Evolutionary conservation across 2,329 filamentous ascomycete genomes (phyloP).

Genomic region (Aspergillus pseudoviridinutans): DNA sequence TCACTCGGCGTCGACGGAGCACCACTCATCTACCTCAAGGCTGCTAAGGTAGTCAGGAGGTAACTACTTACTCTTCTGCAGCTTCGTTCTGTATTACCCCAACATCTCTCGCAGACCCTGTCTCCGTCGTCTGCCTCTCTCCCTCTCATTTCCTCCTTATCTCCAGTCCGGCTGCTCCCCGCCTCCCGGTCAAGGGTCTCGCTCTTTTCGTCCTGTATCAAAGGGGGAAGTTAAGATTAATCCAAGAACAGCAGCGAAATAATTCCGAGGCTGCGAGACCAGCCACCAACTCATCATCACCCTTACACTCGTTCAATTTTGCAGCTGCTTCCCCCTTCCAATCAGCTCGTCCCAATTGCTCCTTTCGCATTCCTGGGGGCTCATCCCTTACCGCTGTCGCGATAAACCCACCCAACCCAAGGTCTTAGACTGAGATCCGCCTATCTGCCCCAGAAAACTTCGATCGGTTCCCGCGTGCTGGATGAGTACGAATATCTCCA

Average conservation of each 20-base stretch:
- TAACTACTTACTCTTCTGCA: not conserved
- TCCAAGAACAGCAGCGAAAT: not conserved
- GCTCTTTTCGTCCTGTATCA: conserved; percentile 1
- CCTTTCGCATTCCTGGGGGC: conserved; percentile 11
- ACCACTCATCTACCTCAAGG: not conserved
- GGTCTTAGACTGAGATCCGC: conserved; percentile 4
- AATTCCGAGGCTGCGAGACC: not conserved
- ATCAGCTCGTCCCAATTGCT: conserved; percentile 5
- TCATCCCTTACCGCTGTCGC: conserved; percentile 12
- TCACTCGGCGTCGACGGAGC: not conserved
- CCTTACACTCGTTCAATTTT: not conserved
- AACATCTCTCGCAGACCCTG: not conserved
- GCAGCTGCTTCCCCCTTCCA: not conserved
- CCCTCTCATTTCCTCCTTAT: not conserved
- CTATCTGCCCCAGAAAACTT: conserved; percentile 4
- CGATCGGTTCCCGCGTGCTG: conserved; percentile 25
- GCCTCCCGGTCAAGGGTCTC: not conserved
- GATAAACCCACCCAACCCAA: conserved; percentile 5
- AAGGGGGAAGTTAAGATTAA: conserved; percentile 2
- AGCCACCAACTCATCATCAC: conserved; percentile 1
- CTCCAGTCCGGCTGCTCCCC: not conserved
- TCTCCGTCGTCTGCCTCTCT: not conserved
- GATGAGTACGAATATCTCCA: conserved; percentile 33
- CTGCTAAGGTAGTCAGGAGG: not conserved
- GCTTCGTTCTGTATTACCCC: not conserved